Evolutionary conservation across 257 asterid genomes (phyloP), one percentile per base, ranked within the genome.

Genomic region (Solanum bulbocastanum): DNA sequence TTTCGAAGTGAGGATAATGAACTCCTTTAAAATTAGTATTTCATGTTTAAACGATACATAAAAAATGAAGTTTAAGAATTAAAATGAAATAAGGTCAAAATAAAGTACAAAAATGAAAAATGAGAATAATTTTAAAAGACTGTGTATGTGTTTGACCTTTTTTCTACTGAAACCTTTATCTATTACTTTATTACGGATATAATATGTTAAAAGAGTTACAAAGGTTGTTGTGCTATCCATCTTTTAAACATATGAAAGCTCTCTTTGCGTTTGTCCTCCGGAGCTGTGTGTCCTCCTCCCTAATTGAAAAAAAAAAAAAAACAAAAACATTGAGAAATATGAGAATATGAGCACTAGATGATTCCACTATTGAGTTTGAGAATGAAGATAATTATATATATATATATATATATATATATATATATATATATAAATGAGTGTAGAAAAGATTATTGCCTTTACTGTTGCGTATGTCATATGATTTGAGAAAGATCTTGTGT

Each of bases 391-490:
- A 46, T 46, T 46, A 14, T 46, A 32, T 16, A 71, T 3, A 46
- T 1, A 42, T 13, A 46, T 30, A 30, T 30, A 30, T 30, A 30
- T 30, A 30, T 30, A 30, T 30, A 30, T 30, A 30, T 30, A 30
- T 30, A 30, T 30, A 30, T 30, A 30, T 30, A 30, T 30, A 30
- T 30, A 46, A 46, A 46, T 46, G 62, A 18, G 1, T 9, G 15
- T 23, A 12, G 0, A 20, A 2, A 73, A 23, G 6, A 39, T 23
- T 76, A 8, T 56, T 87, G 42, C 95, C 92, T 91, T 93, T 56
- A 93, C 85, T 7, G 92, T 93, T 71, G 92, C 92, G 87, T 83
- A 92, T 27, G 92, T 91, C 88, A 93, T 56, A 25, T 88, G 52
- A 69, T 87, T 91, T 18, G 52, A 79, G 86, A 83, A 89, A 22